Conservation (phyloP, 2,329 filamentous ascomycete genomes). For the Trichoderma arundinaceum region DNA sequence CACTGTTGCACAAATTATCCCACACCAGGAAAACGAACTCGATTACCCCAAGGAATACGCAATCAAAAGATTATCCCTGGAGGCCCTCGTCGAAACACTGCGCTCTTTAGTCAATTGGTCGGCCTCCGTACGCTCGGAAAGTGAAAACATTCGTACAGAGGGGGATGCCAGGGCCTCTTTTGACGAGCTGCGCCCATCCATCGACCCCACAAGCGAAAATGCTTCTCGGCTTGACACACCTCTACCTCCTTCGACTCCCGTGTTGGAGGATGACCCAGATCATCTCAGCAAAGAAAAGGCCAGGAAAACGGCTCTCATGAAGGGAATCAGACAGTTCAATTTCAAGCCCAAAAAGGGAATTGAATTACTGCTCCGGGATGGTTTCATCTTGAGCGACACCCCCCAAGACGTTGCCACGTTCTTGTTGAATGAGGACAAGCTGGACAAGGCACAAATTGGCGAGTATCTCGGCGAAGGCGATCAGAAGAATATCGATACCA, state of each 20-base stretch:
- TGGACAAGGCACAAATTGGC: slow-evolving; percentile 91
- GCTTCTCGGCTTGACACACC: slow-evolving; percentile 66
- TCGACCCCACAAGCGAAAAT: slow-evolving; percentile 73
- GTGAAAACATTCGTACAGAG: slow-evolving; percentile 40
- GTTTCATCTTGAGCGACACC: slow-evolving; percentile 81
- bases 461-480: slow-evolving; percentile 96
- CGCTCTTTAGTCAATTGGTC: slow-evolving; percentile 95
- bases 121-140: slow-evolving; percentile 65
- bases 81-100: slow-evolving; percentile 85
- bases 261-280: slow-evolving; percentile 85
- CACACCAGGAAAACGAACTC: slow-evolving; percentile 64
- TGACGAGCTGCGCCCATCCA: slow-evolving; percentile 61
- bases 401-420: slow-evolving; percentile 86
- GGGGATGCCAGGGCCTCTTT: slow-evolving; percentile 48
- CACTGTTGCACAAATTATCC: slow-evolving; percentile 75
- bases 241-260: slow-evolving; percentile 67
- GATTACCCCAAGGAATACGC: slow-evolving; percentile 87
- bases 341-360: slow-evolving; percentile 96
- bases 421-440: slow-evolving; percentile 76
- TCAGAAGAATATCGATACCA: slow-evolving; percentile 89
- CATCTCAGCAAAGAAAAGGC: slow-evolving; percentile 96
- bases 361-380: slow-evolving; percentile 80
- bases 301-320: slow-evolving; percentile 87
- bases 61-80: slow-evolving; percentile 86
- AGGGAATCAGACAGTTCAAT: slow-evolving; percentile 91